These are phyloP conservation scores for Boletus rex-veris DNA, from an alignment of 768 basidiomycete species.

Conservation along the genomic window DNA sequence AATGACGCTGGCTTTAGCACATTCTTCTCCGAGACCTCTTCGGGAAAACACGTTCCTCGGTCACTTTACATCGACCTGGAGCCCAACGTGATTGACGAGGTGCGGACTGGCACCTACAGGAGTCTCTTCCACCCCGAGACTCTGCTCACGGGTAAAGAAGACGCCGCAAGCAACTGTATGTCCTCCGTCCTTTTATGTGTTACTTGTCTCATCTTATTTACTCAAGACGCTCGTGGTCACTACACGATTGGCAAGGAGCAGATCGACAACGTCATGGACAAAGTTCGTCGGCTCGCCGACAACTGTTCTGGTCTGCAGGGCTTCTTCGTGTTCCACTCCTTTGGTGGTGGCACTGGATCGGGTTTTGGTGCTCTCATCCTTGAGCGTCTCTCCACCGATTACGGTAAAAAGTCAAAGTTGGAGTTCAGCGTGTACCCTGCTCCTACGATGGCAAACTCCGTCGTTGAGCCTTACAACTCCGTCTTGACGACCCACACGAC, in stretches of 20 bases:
- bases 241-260: slow-evolving; percentile 99
- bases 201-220: slow-evolving; percentile 2
- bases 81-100: slow-evolving; percentile 97
- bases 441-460: slow-evolving; percentile 87
- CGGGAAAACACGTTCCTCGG: slow-evolving; percentile 96
- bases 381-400: slow-evolving; percentile 93
- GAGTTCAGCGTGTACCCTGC: slow-evolving; percentile 98
- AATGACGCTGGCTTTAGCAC: slow-evolving; percentile 95
- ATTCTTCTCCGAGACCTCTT: slow-evolving; percentile 97
- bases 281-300: slow-evolving; percentile 89
- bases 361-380: slow-evolving; percentile 96
- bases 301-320: slow-evolving; percentile 97
- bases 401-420: slow-evolving; percentile 98
- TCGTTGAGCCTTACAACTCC: slow-evolving; percentile 98
- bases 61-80: slow-evolving; percentile 97
- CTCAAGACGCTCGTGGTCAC: slow-evolving; percentile 90
- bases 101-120: slow-evolving; percentile 92
- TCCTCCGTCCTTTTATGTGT: neutral
- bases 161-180: slow-evolving; percentile 98
- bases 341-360: slow-evolving; percentile 98
- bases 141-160: slow-evolving; percentile 97
- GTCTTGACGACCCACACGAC: slow-evolving; percentile 97
- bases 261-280: slow-evolving; percentile 95
- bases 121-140: slow-evolving; percentile 99
- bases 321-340: slow-evolving; percentile 99